Conservation (phyloP, 306 rosid species). For the Inga leiocalycina region DNA sequence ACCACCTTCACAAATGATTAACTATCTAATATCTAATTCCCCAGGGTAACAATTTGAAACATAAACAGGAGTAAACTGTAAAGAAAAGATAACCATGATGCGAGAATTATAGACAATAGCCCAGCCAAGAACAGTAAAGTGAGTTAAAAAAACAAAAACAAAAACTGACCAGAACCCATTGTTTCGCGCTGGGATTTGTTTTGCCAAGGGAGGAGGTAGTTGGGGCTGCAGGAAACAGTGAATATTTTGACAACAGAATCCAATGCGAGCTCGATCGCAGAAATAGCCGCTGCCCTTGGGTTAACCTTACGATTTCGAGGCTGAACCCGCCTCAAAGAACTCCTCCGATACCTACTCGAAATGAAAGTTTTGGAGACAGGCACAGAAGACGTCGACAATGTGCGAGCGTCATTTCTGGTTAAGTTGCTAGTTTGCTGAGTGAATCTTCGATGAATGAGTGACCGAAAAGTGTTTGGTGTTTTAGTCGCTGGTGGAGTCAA, state of each 20-base stretch:
- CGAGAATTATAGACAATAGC: neutral
- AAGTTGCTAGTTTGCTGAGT: neutral
- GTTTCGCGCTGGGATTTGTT: slow-evolving; percentile 91
- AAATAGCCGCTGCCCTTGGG: slow-evolving; percentile 9
- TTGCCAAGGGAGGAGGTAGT: slow-evolving; percentile 91
- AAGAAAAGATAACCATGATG: neutral
- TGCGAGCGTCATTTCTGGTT: neutral
- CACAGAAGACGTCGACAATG: slow-evolving; percentile 17
- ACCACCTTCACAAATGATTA: neutral
- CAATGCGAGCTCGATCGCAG: slow-evolving; percentile 71
- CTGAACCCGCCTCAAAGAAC: slow-evolving; percentile 17
- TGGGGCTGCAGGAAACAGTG: slow-evolving; percentile 85
- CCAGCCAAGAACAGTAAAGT: neutral
- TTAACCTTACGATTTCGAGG: slow-evolving; percentile 11
- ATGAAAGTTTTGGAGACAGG: slow-evolving; percentile 1
- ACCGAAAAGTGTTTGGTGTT: slow-evolving; percentile 3
- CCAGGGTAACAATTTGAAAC: neutral
- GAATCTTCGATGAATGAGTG: neutral
- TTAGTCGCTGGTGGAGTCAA: slow-evolving; percentile 15
- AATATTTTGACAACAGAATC: slow-evolving; percentile 87
- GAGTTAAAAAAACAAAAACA: neutral
- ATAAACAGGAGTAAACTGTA: neutral
- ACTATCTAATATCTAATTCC: neutral
- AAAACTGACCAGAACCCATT: slow-evolving; percentile 75
- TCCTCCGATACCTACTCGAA: slow-evolving; percentile 12